Evolutionary conservation across 148 eudicot species (phyloP), one percentile per base, ranked within the genome.

Genomic region (Cornus suecica): DNA sequence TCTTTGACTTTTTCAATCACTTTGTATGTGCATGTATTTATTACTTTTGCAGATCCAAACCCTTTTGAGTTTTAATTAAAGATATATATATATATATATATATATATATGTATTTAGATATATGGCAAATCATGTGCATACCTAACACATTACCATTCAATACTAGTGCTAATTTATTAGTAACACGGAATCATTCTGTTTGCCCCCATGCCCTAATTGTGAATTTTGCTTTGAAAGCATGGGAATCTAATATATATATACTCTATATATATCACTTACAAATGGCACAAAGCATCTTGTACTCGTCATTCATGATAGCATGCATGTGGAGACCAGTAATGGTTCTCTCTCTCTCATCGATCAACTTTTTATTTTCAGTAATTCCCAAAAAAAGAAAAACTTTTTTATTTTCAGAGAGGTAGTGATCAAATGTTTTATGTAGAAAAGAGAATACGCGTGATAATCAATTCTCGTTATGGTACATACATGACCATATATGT

Each of bases 71-170:
- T 52, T 14, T 14, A 52, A 52, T 14, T 18, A 58, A 58, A 58
- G 62, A 58, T 11, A n/a, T n/a, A n/a, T n/a, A n/a, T n/a, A n/a
- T n/a, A n/a, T n/a, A n/a, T n/a, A n/a, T n/a, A n/a, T n/a, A n/a
- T n/a, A n/a, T n/a, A n/a, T n/a, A n/a, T n/a, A n/a, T n/a, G n/a
- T n/a, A n/a, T n/a, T n/a, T n/a, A n/a, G n/a, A n/a, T 18, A 34
- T 32, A 37, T 37, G 15, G 10, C 69, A 66, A 73, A 72, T 71
- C 89, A 86, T 86, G 89, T 84, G 89, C 83, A 74, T 48, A 70
- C 86, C 77, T 77, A 80, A 77, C 83, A 74, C 72, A 70, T 73
- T 71, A 81, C 81, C 85, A 82, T 86, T 84, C 29, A 75, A 77
- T 78, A 37, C 42, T 32, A 37, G 9, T 37, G 9, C 66, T 25